phyloP scores from a whole-genome alignment of 805 yeast species.

The Starmerella vitae region DNA sequence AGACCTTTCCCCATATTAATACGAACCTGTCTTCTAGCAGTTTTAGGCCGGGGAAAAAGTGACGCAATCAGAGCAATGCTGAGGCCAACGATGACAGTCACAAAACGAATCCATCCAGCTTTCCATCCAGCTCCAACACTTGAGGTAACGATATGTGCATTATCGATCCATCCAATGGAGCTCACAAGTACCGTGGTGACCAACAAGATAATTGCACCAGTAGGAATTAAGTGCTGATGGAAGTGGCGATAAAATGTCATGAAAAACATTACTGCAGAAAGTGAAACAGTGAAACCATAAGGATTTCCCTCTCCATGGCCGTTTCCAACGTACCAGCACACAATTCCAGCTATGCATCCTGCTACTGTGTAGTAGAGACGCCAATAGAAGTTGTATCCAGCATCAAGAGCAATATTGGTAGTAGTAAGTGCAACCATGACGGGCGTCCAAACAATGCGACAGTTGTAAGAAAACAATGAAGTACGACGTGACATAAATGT shows the following conservation, averaged over 20 bases:
- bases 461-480: conserved; percentile 19
- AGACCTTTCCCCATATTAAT: conserved; percentile 16
- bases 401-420: conserved; percentile 24
- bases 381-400: conserved; percentile 20
- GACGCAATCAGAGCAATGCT: conserved; percentile 23
- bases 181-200: conserved; percentile 21
- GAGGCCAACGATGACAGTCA: conserved; percentile 23
- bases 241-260: conserved; percentile 23
- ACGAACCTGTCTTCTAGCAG: conserved; percentile 24
- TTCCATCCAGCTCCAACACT: conserved; percentile 21
- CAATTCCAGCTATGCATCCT: conserved; percentile 24
- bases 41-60: conserved; percentile 23
- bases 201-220: conserved; percentile 23
- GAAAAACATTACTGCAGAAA: conserved; percentile 14
- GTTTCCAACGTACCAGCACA: conserved; percentile 25
- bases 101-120: conserved; percentile 26
- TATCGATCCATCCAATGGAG: conserved; percentile 24
- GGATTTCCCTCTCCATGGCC: conserved; percentile 26
- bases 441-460: conserved; percentile 24
- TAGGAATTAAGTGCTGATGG: conserved; percentile 21
- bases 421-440: conserved; percentile 24
- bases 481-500: conserved; percentile 20
- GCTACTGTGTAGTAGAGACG: conserved; percentile 21
- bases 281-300: conserved; percentile 24
- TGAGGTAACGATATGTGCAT: conserved; percentile 6